phyloP scores from a whole-genome alignment of 2,329 filamentous ascomycete species.

The Tolypocladium guangdongense region DNA sequence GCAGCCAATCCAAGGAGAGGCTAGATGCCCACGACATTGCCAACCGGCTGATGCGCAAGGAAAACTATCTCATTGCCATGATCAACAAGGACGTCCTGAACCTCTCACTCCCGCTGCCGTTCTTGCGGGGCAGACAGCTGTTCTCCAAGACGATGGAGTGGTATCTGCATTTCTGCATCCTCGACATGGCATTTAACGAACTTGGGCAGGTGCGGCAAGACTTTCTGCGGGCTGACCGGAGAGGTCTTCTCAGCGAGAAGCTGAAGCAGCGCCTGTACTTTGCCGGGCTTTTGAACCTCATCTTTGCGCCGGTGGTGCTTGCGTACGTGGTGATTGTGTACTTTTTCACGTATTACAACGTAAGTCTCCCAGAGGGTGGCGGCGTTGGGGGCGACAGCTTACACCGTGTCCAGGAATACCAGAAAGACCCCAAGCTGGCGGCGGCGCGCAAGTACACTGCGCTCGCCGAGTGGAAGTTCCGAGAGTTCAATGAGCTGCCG shows the following conservation, averaged over 20 bases:
- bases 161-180: conserved; percentile 81
- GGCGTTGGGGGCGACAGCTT: background rate
- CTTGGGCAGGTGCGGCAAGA: conserved; percentile 77
- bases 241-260: conserved; percentile 66
- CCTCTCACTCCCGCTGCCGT: conserved; percentile 74
- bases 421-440: conserved; percentile 84
- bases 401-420: conserved; percentile 58
- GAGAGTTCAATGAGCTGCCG: conserved; percentile 92
- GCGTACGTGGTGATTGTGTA: conserved; percentile 79
- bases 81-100: conserved; percentile 96
- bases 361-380: conserved; percentile 25
- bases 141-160: conserved; percentile 87
- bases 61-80: conserved; percentile 93
- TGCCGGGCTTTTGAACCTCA: conserved; percentile 73
- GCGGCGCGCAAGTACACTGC: conserved; percentile 77
- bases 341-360: conserved; percentile 90
- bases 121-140: conserved; percentile 65
- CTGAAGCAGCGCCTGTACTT: conserved; percentile 70
- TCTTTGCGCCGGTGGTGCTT: conserved; percentile 81
- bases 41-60: conserved; percentile 89
- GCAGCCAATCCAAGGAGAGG: conserved; percentile 82
- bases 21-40: conserved; percentile 96
- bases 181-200: conserved; percentile 90
- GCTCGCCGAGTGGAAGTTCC: conserved; percentile 93
- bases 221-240: conserved; percentile 74